Evolutionary conservation across 495 filamentous ascomycete species (phyloP), one percentile per base, ranked within the genome.

Genomic region (Chaetomidium leptoderma): DNA sequence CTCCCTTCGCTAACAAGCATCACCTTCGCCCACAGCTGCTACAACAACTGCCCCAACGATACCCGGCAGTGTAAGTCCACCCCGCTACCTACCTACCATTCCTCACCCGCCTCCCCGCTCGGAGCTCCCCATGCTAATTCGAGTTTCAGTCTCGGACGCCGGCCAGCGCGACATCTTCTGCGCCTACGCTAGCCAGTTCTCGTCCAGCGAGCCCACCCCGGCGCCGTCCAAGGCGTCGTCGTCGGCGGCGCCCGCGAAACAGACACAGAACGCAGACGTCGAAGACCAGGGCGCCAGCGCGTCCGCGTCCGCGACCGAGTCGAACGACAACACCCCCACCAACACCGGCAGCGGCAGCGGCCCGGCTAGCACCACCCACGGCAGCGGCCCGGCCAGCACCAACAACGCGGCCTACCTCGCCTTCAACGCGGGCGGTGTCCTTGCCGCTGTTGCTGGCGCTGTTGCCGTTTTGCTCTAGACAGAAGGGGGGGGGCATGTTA

Each of bases 31-130:
- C n/a, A 21, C 57, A 77, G 72, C 14, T 77, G 76, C 72, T 78
- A 69, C 64, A 72, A 75, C 70, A 76, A 76, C 74, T 78, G 76
- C 66, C 76, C 76, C 54, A 69, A 74, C 64, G 74, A 78, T 53
- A 30, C 51, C 43, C 66, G 72, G 6, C 29, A 39, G 7, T 19
- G 68, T 70, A 56, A 53, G 67, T 47, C 39, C n/a, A n/a, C n/a
- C n/a, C n/a, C n/a, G n/a, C n/a, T n/a, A n/a, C n/a, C n/a, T n/a
- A n/a, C n/a, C n/a, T n/a, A 23, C 32, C 19, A 9, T 17, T 24
- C n/a, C n/a, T 8, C 13, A 10, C 33, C 9, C 8, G 3, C 14
- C 13, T 13, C 39, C 11, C 4, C 11, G 6, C 40, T 3, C 13
- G n/a, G n/a, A n/a, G n/a, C n/a, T 44, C 30, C 21, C 32, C 16